Base-by-base conservation (phyloP, 495 filamentous ascomycete genomes). In the Venustampulla echinocandica region DNA sequence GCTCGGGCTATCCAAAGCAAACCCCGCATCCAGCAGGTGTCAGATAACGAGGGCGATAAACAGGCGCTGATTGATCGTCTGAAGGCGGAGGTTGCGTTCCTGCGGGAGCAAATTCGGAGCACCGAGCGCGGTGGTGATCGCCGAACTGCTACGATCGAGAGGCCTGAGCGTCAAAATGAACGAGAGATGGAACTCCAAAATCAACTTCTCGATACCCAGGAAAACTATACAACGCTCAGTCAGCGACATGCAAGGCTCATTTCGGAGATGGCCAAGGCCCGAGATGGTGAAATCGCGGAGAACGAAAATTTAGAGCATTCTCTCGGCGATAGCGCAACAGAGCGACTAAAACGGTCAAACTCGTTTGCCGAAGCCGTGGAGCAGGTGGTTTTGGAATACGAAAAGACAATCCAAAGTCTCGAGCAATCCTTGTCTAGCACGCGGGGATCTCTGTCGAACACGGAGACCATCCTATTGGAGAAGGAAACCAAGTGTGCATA, bases 1-100 rank as follows among this genome's bases (percentile, higher is more conserved):
- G 93, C 92, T 46, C 80, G 92, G 59, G 87, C 87, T 0, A 99
- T 99, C 49, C 92, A 99, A 68, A 95, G 87, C 71, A 96, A 95
- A 59, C 92, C 92, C 9, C 79, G 87, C 32, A 96, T 99, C 49
- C 92, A 99, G 60, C 88, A 96, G 59, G 69, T 85, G 25, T 71
- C 75, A 0, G 90, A 97, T 19, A 40, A 40, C 54, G 93, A 99
- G 33, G 79, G 85, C 42, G 93, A 97, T 62, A 96, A 95, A 66
- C 87, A 94, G 64, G 89, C 87, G 40, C 70, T 92, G 24, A 94
- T 99, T 49, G 93, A 97, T 22, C 82, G 92, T 17, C 76, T 99
- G 10, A 89, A 92, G 55, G 87, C 90, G 9, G 92, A 99, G 60
- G 85, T 97, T 15, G 79, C 84, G 18, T 99, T 97, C 63, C 68